These are phyloP conservation scores for Trametes cingulata DNA, from an alignment of 768 basidiomycete species.

Conservation along the genomic window DNA sequence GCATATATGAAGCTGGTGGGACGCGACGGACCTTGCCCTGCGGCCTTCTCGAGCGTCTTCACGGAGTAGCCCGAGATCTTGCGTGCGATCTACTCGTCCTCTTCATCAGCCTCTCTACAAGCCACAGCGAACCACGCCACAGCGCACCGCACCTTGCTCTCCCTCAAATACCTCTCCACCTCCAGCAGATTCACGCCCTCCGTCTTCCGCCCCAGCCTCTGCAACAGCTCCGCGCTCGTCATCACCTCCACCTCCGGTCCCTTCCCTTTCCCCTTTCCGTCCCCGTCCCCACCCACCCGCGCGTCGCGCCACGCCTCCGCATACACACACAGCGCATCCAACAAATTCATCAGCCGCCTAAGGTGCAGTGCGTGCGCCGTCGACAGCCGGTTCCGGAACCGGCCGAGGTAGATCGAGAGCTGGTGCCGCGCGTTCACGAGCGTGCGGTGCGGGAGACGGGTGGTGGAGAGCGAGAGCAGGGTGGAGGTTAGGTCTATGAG, in stretches of 20 bases:
- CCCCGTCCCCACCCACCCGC: too few species aligned
- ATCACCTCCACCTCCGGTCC: constrained; percentile 54
- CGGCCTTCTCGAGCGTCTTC: constrained; percentile 30
- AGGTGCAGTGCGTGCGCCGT: constrained; percentile 75
- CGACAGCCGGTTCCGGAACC: constrained; percentile 77
- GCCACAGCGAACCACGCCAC: constrained; percentile 17
- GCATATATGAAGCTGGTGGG: neutral
- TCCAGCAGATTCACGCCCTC: constrained; percentile 83
- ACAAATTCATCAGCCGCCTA: constrained; percentile 72
- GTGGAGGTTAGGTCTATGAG: constrained; percentile 82
- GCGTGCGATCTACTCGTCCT: constrained; percentile 54
- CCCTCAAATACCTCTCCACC: constrained; percentile 76
- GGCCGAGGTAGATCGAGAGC: constrained; percentile 71
- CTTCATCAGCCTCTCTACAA: neutral
- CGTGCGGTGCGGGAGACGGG: constrained; percentile 55
- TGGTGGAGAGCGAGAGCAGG: constrained; percentile 81
- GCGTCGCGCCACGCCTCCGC: constrained; percentile 54
- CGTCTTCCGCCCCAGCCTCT: constrained; percentile 63
- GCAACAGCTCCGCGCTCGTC: constrained; percentile 64
- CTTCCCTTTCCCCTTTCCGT: constrained; percentile 1
- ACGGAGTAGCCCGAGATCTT: constrained; percentile 85
- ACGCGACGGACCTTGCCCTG: constrained; percentile 25
- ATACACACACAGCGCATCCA: constrained; percentile 67
- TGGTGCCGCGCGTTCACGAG: constrained; percentile 70
- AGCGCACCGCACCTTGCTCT: constrained; percentile 77